phyloP scores from a whole-genome alignment of 202 grass and related monocot species.

The Cymbopogon flexuosus region DNA sequence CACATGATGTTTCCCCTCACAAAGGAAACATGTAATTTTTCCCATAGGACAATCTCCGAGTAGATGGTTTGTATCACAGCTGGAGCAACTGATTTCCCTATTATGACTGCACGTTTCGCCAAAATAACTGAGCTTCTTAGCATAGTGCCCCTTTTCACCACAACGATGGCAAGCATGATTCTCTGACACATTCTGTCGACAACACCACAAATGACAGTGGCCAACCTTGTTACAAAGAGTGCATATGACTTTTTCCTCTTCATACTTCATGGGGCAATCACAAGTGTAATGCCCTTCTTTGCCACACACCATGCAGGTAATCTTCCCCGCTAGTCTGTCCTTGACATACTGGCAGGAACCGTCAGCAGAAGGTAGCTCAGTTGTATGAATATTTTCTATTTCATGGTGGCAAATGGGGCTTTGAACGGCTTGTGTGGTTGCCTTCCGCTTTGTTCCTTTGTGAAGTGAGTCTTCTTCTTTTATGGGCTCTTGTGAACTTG shows the following conservation, averaged over 20 bases:
- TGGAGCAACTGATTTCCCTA: constrained; percentile 16
- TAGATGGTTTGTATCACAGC: constrained; percentile 12
- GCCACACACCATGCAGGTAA: constrained; percentile 25
- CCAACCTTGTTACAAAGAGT: constrained; percentile 27
- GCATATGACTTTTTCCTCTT: constrained; percentile 6
- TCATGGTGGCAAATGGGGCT: neutral
- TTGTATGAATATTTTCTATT: neutral
- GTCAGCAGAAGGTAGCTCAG: neutral
- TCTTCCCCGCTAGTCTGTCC: constrained; percentile 15
- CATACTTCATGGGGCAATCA: constrained; percentile 12
- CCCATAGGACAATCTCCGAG: constrained; percentile 19
- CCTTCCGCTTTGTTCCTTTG: neutral
- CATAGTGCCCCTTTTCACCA: constrained; percentile 28
- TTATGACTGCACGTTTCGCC: neutral
- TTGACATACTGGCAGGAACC: neutral
- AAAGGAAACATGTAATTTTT: constrained; percentile 29
- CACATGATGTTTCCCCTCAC: constrained; percentile 23
- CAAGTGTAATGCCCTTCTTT: constrained; percentile 31
- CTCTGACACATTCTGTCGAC: constrained; percentile 1
- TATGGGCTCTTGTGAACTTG: neutral
- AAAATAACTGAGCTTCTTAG: neutral
- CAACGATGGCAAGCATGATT: constrained; percentile 20
- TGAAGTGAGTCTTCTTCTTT: neutral
- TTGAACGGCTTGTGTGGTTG: neutral
- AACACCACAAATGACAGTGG: constrained; percentile 34